Evolutionary conservation across 2,329 filamentous ascomycete genomes (phyloP), one percentile per base, ranked within the genome.

Genomic region (Myriosclerotinia curreyana): DNA sequence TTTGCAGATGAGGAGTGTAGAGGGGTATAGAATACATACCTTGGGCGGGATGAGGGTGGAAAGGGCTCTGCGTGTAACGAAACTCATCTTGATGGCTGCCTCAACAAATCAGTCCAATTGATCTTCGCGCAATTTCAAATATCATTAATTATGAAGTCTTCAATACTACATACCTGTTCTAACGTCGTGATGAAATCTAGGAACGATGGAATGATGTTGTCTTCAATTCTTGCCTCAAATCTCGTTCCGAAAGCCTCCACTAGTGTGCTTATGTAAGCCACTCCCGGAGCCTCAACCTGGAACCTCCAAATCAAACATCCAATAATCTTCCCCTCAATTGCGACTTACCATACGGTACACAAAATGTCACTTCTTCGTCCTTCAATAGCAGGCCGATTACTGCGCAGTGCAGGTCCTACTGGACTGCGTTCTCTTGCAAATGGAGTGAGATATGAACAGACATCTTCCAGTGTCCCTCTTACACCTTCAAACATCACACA

Each of bases 11-110:
- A 44, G 60, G 28, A 53, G 25, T 42, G 4, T 25, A 51, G 42
- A 42, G 59, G 28, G 31, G 40, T 53, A 14, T 49, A 48, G 49
- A 48, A 38, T 67, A 73, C 83, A 73, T 83, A 96, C 94, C 92
- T 99, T 99, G 77, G 96, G 95, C 74, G 96, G 96, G 76, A 99
- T 97, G 80, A 99, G 89, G 84, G 96, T 96, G 78, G 95, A 98
- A 77, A 97, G 89, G 85, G 86, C 90, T 82, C 93, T 88, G 81
- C 90, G 91, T 76, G 88, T 86, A 76, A 96, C 85, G 86, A 88
- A 95, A 85, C 92, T 96, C 93, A 96, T 97, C 81, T 82, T 91
- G 84, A 78, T 75, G 71, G 72, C 76, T 78, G 62, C 14, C 40
- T 15, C 44, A 48, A 22, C 22, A 46, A 38, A 65, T 75, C 70